These are phyloP conservation scores for Sporothrix brasiliensis DNA, from an alignment of 2,329 filamentous ascomycete genomes.

Conservation along the genomic window DNA sequence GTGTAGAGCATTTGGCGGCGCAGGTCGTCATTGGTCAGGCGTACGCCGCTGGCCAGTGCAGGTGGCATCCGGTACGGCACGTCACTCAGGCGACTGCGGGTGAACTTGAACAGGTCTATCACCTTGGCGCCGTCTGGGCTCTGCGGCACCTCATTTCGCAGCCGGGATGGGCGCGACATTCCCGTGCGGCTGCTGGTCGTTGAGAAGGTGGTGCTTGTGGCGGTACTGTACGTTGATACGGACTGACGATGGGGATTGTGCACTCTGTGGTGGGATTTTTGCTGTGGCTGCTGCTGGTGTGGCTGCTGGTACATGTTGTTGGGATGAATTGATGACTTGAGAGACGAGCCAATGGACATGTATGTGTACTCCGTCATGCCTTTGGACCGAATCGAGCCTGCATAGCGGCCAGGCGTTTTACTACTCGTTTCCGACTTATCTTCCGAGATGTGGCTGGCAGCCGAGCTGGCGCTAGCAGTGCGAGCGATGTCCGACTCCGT, in stretches of 20 bases:
- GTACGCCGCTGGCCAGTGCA: slow-evolving; percentile 58
- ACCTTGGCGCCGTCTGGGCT: slow-evolving; percentile 75
- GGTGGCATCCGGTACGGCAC: slow-evolving; percentile 75
- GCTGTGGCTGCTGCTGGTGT: slow-evolving; percentile 5
- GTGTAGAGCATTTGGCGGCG: slow-evolving; percentile 88
- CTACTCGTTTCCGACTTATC: slow-evolving; percentile 46
- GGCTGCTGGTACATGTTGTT: slow-evolving; percentile 28
- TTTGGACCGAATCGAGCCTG: slow-evolving; percentile 56
- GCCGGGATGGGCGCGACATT: slow-evolving; percentile 59
- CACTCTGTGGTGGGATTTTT: not conserved
- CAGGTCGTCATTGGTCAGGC: slow-evolving; percentile 75
- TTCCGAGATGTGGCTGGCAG: slow-evolving; percentile 53
- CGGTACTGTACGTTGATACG: slow-evolving; percentile 56
- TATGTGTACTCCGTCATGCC: slow-evolving; percentile 66
- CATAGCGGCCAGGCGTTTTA: slow-evolving; percentile 54
- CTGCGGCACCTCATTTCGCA: slow-evolving; percentile 77
- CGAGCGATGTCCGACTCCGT: slow-evolving; percentile 64
- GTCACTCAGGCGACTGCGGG: slow-evolving; percentile 76
- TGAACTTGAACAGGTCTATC: slow-evolving; percentile 84
- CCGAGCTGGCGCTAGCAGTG: slow-evolving; percentile 67
- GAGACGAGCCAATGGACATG: slow-evolving; percentile 67
- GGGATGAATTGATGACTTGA: slow-evolving; percentile 45
- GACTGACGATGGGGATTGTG: slow-evolving; percentile 43
- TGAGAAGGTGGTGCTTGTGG: slow-evolving; percentile 55
- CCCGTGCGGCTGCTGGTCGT: slow-evolving; percentile 44